These are phyloP conservation scores for Quercus tomentella DNA, from an alignment of 331 rosid genomes.

Conservation along the genomic window DNA sequence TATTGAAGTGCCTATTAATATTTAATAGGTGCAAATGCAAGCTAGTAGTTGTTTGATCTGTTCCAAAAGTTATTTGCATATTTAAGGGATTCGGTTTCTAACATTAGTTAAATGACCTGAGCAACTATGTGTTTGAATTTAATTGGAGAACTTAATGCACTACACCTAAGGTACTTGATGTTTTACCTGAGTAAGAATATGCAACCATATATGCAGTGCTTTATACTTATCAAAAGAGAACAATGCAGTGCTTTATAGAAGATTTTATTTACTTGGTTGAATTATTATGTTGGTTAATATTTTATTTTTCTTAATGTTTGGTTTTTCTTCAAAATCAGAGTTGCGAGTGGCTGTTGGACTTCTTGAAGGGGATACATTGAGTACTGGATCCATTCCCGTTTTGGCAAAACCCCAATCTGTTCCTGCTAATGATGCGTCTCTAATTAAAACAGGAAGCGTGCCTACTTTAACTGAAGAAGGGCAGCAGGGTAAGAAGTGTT, in stretches of 20 bases:
- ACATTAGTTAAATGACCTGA: neutral
- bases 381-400: slow-evolving; percentile 17
- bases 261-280: neutral
- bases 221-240: neutral
- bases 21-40: neutral
- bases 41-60: no score
- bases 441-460: slow-evolving; percentile 14
- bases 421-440: slow-evolving; percentile 41
- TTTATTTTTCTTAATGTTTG: neutral
- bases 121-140: neutral
- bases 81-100: neutral
- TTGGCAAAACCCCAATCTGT: slow-evolving; percentile 24
- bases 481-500: slow-evolving; percentile 39
- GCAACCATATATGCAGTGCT: neutral
- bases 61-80: neutral
- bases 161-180: no score
- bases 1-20: neutral
- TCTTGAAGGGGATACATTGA: slow-evolving; percentile 42
- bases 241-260: neutral
- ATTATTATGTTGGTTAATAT: neutral
- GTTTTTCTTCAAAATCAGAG: slow-evolving; percentile 42
- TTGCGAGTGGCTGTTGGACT: slow-evolving; percentile 46
- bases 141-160: no score
- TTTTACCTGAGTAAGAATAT: neutral
- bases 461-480: slow-evolving; percentile 43